These are phyloP conservation scores for Xerocomellus amylosporus DNA, from an alignment of 768 basidiomycete genomes.

Conservation along the genomic window DNA sequence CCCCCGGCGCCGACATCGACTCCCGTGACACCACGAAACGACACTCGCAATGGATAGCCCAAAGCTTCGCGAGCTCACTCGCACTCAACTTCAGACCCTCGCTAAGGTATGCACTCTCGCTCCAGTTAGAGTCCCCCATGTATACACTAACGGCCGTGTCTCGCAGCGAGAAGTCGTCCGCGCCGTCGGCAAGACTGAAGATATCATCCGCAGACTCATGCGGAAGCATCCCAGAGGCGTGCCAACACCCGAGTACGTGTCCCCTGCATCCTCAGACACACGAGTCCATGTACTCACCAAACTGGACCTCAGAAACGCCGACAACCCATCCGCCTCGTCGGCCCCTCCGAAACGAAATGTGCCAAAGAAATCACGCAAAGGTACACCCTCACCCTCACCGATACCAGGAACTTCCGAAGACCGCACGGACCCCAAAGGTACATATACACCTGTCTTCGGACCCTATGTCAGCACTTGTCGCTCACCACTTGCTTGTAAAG, in stretches of 20 bases:
- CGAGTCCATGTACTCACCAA: neutral
- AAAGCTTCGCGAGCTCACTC: constrained; percentile 20
- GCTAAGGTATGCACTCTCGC: constrained; percentile 18
- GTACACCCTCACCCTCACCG: neutral
- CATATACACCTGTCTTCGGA: neutral
- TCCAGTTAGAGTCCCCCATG: neutral
- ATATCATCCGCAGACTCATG: constrained; percentile 26
- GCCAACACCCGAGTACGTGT: constrained; percentile 14
- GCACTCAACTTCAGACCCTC: constrained; percentile 23
- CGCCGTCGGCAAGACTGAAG: constrained; percentile 29
- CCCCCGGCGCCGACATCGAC: neutral
- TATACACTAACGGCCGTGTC: neutral
- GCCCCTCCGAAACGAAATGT: neutral
- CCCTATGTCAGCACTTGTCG: neutral
- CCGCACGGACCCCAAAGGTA: constrained; percentile 5
- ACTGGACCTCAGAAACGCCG: neutral
- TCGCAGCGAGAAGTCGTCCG: constrained; percentile 24
- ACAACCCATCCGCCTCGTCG: constrained; percentile 5
- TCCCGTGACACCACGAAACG: neutral
- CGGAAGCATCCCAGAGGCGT: constrained; percentile 29
- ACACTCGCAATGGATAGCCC: constrained; percentile 13
- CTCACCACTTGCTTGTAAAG: constrained; percentile 4
- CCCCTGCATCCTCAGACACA: neutral
- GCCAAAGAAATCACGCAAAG: neutral
- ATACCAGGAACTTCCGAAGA: neutral